Evolutionary conservation across 2,329 filamentous ascomycete species (phyloP), one percentile per base, ranked within the genome.

Genomic region (Colletotrichum cuscutae): DNA sequence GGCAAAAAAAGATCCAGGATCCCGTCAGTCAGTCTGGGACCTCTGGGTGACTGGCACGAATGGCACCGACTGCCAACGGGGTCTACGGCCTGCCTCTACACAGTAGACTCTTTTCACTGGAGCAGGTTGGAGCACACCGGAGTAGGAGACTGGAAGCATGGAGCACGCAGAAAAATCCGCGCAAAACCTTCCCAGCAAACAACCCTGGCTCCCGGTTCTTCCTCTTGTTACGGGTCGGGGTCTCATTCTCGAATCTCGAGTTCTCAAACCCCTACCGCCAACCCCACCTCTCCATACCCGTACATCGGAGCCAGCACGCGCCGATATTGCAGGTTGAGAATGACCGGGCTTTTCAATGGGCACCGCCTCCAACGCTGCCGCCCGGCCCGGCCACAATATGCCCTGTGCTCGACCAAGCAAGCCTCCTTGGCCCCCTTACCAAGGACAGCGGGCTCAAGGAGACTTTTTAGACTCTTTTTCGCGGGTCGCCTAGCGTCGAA

Each of bases 261-360:
- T 28, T 28, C 61, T 42, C 22, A 42, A 64, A 22, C 49, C 28
- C 61, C 22, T 24, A 24, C 66, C 53, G 59, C 54, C 66, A 64
- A 68, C 70, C 56, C 57, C 70, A 72, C 60, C 37, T 72, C 66
- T 70, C 60, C 66, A 70, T 57, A 30, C 28, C 62, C 52, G 59
- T 64, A 72, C 66, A 70, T 65, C 70, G 70, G 70, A 72, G 49
- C 60, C 54, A 65, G 70, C 60, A 60, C 30, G 13, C 66, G 26
- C 70, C 70, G 70, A 72, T 65, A 72, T 72, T 72, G 60, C 70
- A 72, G 70, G 70, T 59, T 32, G 35, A 52, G 37, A 46, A 59
- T 13, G 70, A 60, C 70, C 35, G 28, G 49, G 49, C 28, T 53
- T 13, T 12, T 62, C 58, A 71, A 68, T 71, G 64, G 62, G 68